These are phyloP conservation scores for Umbelopsis ramanniana DNA, from an alignment of 192 early-diverging fungal genomes.

Conservation along the genomic window DNA sequence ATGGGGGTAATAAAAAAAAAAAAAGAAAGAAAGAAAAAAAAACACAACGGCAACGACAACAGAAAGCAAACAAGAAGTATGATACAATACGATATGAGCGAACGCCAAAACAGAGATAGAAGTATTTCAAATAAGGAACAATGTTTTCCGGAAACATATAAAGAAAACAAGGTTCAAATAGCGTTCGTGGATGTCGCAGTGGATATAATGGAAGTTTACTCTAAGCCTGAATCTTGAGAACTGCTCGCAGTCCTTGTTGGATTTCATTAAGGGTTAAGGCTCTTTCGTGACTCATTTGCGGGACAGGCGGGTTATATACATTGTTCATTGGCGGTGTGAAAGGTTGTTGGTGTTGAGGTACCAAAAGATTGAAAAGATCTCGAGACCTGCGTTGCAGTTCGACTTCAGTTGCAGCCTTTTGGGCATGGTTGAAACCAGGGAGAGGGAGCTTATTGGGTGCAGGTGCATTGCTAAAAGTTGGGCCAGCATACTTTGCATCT, in stretches of 20 bases:
- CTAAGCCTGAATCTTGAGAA: slow-evolving; percentile 14
- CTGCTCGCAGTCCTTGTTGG: slow-evolving; percentile 12
- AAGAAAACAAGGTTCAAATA: not conserved
- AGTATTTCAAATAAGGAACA: not conserved
- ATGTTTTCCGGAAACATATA: slow-evolving; percentile 17
- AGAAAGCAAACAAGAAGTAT: slow-evolving; percentile 13
- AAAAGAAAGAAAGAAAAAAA: not conserved
- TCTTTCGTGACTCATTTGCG: not conserved
- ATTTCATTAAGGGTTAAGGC: slow-evolving; percentile 4
- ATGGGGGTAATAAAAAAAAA: not conserved
- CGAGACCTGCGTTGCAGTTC: slow-evolving; percentile 8
- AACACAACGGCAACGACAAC: not conserved
- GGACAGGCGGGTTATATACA: not conserved
- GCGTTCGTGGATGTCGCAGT: slow-evolving; percentile 5
- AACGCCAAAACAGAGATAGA: not conserved
- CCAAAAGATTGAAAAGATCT: slow-evolving; percentile 15
- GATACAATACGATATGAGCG: slow-evolving; percentile 1
- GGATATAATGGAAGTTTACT: not conserved
- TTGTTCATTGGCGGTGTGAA: slow-evolving; percentile 5
- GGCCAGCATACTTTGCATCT: slow-evolving; percentile 15
- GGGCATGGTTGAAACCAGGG: not conserved
- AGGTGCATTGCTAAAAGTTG: slow-evolving; percentile 17
- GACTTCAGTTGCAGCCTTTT: not conserved
- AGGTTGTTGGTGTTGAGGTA: not conserved
- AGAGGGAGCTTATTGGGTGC: slow-evolving; percentile 9